Evolutionary conservation across 306 rosid genomes (phyloP), one percentile per base, ranked within the genome.

Genomic region (Phaseolus lunatus): DNA sequence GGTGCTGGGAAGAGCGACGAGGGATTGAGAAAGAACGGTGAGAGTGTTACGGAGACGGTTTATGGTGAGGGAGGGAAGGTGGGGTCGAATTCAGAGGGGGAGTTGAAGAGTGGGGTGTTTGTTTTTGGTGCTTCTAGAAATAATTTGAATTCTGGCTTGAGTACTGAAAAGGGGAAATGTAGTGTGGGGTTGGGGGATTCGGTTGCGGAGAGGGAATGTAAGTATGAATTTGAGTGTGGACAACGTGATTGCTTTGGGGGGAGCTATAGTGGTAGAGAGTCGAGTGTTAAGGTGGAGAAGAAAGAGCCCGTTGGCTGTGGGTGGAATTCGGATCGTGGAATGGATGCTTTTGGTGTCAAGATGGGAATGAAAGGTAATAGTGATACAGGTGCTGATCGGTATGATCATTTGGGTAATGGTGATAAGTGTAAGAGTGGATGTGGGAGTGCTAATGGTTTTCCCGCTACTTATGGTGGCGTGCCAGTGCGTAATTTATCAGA

Each of bases 401-500:
- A 26, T 80, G 45, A 13, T 44, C 54, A 77, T 75, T 22, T 71
- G 74, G 69, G 67, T 64, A 52, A 73, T 33, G 82, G 72, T 68
- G 41, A 41, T 81, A 83, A 69, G 45, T 61, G 20, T 58, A 79
- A 59, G 63, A 52, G 49, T 67, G 71, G 2, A 56, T 54, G 24
- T 70, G 87, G 50, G 47, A 78, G 71, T 80, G 13, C 68, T 63
- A 50, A 72, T 75, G 67, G 72, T 61, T 8, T 54, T 53, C 48
- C 78, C 74, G 52, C 67, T 73, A 39, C 57, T 77, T 68, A 14
- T 61, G 44, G 72, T 61, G 39, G 79, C 13, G 43, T 78, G 70
- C 76, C 87, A 59, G 74, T 22, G n/a, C 14, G 22, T 83, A 75
- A 64, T 53, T 87, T 92, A 47, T 72, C 84, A 14, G 90, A 89